phyloP scores from a whole-genome alignment of 495 filamentous ascomycete genomes.

The Umbilicaria muhlenbergii region DNA sequence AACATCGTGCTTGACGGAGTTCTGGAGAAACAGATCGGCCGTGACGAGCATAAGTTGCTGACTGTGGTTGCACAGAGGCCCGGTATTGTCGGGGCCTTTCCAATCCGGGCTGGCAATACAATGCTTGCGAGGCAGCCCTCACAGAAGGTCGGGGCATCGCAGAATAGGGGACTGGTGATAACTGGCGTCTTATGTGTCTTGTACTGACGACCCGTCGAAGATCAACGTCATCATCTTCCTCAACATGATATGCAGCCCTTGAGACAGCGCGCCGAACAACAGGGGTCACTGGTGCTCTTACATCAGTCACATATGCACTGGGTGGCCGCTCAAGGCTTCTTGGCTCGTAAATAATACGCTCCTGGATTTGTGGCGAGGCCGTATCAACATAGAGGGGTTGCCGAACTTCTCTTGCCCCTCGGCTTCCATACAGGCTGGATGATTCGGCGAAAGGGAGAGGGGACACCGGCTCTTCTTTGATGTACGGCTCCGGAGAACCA shows the following conservation, averaged over 20 bases:
- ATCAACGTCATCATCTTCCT: slow-evolving; percentile 30
- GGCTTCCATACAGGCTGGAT: slow-evolving; percentile 18
- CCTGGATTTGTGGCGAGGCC: slow-evolving; percentile 26
- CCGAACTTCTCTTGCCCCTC: slow-evolving; percentile 30
- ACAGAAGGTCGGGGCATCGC: slow-evolving; percentile 21
- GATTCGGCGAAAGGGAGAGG: slow-evolving; percentile 52
- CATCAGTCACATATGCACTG: slow-evolving; percentile 1
- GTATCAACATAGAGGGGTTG: slow-evolving; percentile 33
- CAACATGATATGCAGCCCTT: slow-evolving; percentile 1
- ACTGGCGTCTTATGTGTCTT: slow-evolving; percentile 23
- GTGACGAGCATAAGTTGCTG: slow-evolving; percentile 26
- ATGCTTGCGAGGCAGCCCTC: slow-evolving; percentile 45
- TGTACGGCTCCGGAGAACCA: slow-evolving; percentile 36
- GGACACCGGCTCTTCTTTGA: slow-evolving; percentile 80
- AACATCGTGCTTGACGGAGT: slow-evolving; percentile 28
- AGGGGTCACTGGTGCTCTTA: slow-evolving; percentile 5
- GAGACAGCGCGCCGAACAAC: slow-evolving; percentile 5
- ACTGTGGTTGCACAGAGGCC: slow-evolving; percentile 29
- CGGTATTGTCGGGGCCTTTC: slow-evolving; percentile 42
- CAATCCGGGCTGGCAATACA: slow-evolving; percentile 32
- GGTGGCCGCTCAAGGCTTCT: slow-evolving; percentile 2
- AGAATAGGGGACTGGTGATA: slow-evolving; percentile 14
- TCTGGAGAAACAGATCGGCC: slow-evolving; percentile 45
- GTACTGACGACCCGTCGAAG: slow-evolving; percentile 43
- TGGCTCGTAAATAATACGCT: slow-evolving; percentile 3